phyloP scores from a whole-genome alignment of 441 rosid species.

The Pelargonium australe region DNA sequence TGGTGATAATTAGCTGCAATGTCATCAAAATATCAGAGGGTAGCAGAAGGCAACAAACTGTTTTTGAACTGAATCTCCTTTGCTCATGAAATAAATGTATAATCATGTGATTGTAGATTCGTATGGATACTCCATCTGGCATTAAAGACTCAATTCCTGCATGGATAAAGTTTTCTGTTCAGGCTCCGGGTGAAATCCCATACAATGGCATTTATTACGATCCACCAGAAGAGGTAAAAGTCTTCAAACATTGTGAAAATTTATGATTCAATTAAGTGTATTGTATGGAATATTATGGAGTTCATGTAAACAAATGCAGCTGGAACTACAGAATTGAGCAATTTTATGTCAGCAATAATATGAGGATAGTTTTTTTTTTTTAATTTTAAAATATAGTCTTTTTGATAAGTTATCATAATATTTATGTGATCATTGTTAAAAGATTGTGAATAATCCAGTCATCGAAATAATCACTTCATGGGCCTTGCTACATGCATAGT shows the following conservation, averaged over 20 bases:
- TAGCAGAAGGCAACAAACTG: constrained; percentile 1
- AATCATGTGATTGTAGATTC: constrained; percentile 51
- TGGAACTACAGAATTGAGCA: constrained; percentile 1
- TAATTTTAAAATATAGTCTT: no score
- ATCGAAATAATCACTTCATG: not conserved
- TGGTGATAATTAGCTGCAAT: not conserved
- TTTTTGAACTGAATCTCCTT: constrained; percentile 10
- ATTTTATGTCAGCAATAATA: not conserved
- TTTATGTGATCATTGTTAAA: not conserved
- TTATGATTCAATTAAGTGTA: not conserved
- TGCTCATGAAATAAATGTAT: constrained; percentile 14
- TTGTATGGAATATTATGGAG: constrained; percentile 1
- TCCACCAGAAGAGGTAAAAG: constrained; percentile 76
- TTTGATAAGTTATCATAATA: not conserved
- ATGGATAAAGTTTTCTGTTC: constrained; percentile 95
- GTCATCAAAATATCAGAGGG: not conserved
- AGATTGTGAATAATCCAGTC: not conserved
- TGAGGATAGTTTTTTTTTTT: not conserved
- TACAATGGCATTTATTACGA: constrained; percentile 93
- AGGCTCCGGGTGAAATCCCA: constrained; percentile 89
- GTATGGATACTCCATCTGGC: constrained; percentile 93
- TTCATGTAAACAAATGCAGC: constrained; percentile 1
- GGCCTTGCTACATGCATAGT: not conserved
- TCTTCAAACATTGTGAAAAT: constrained; percentile 6
- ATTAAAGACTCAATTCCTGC: constrained; percentile 97